Conservation (phyloP, 352 stramenopile species). For the Phytophthora chlamydospora region DNA sequence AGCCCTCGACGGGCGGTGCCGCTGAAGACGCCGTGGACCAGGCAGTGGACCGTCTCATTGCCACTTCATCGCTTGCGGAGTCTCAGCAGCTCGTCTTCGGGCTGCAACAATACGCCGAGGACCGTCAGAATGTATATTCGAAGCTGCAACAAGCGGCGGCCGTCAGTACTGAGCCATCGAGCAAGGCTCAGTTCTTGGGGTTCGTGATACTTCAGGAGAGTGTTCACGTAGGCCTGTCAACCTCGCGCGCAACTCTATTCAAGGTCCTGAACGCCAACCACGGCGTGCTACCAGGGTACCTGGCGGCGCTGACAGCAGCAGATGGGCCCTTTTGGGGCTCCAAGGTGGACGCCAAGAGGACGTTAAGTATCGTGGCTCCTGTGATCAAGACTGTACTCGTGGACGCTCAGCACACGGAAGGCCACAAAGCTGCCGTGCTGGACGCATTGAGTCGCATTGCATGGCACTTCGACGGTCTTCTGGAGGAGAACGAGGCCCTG, state of each 20-base stretch:
- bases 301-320: constrained; percentile 34
- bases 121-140: constrained; percentile 19
- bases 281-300: constrained; percentile 41
- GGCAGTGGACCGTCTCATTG: constrained; percentile 33
- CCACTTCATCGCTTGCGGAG: constrained; percentile 26
- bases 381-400: constrained; percentile 48
- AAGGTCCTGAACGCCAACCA: constrained; percentile 53
- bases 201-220: constrained; percentile 45
- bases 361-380: constrained; percentile 37
- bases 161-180: constrained; percentile 49
- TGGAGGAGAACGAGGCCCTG: constrained; percentile 6
- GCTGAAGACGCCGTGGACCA: constrained; percentile 19
- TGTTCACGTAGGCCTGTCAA: constrained; percentile 17
- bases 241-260: constrained; percentile 26
- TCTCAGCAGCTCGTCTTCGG: constrained; percentile 38
- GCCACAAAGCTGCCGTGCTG: constrained; percentile 39
- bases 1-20: constrained; percentile 12
- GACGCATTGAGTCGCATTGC: constrained; percentile 47
- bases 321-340: constrained; percentile 18
- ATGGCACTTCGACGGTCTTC: constrained; percentile 40
- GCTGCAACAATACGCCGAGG: constrained; percentile 19
- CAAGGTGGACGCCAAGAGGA: constrained; percentile 1
- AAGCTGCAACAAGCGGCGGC: constrained; percentile 46
- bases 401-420: constrained; percentile 20
- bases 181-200: constrained; percentile 61